Evolutionary conservation across 495 filamentous ascomycete species (phyloP), one percentile per base, ranked within the genome.

Genomic region (Aspergillus saccharolyticus): DNA sequence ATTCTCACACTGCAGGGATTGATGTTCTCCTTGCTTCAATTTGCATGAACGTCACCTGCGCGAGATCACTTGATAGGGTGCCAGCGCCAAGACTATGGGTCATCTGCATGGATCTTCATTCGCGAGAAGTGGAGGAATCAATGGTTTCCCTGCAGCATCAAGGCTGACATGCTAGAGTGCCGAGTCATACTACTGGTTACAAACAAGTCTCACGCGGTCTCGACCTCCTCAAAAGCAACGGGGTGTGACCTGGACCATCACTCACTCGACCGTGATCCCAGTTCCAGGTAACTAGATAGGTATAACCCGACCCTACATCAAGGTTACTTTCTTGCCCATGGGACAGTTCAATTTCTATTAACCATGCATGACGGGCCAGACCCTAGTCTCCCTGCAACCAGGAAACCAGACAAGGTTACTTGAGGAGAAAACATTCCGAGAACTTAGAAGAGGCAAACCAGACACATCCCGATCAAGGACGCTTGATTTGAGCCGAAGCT

Each of bases 191-290:
- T 24, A 50, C 47, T 30, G 47, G 47, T 17, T 14, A 48, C 2
- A 7, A n/a, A 8, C 44, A 17, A 22, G 44, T 18, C 39, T 56
- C 54, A 56, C 44, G 28, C 25, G 54, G 42, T 56, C 42, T n/a
- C 43, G 9, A 24, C 44, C 52, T 24, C 20, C 39, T 24, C 18
- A 25, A 25, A 14, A 28, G 22, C 24, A 33, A 16, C 47, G 49
- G 28, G 42, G 33, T 49, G 54, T 56, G 54, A 56, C 54, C 18
- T 42, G 9, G 46, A 56, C 16, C 18, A 56, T 42, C 54, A 20
- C 54, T 39, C 33, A 39, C 4, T 39, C 33, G n/a, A 39, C 10
- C 12, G 33, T 39, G 5, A 39, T 39, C 24, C 17, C 17, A 20
- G 17, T 4, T 12, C 20, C n/a, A 16, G 19, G 30, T 19, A 17